phyloP scores from a whole-genome alignment of 164 flowering plant species.

The Vitis riparia region DNA sequence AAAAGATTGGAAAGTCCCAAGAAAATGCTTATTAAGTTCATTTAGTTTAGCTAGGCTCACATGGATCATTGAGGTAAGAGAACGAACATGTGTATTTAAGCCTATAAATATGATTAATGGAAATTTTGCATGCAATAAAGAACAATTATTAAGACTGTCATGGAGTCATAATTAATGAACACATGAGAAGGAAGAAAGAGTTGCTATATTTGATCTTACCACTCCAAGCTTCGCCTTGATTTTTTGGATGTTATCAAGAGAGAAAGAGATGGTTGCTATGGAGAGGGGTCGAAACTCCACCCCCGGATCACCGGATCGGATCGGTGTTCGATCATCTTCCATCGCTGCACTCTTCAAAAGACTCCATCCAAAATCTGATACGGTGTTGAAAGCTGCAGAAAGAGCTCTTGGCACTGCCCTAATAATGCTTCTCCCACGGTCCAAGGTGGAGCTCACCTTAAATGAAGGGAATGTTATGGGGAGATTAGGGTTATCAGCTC shows the following conservation, averaged over 20 bases:
- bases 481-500: slow-evolving; percentile 56
- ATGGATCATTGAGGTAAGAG: too few relatives aligned
- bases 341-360: slow-evolving; percentile 37
- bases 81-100: too few relatives aligned
- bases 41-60: too few relatives aligned
- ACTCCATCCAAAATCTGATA: slow-evolving; percentile 43
- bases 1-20: too few relatives aligned
- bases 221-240: slow-evolving; percentile 49
- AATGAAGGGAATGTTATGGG: slow-evolving; percentile 52
- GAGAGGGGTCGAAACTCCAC: slow-evolving; percentile 38
- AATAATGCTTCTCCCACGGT: neutral
- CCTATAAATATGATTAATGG: too few relatives aligned
- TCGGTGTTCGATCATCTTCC: slow-evolving; percentile 46
- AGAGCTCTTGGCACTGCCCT: slow-evolving; percentile 16
- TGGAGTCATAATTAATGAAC: too few relatives aligned
- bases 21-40: too few relatives aligned
- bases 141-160: too few relatives aligned
- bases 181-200: neutral
- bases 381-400: slow-evolving; percentile 21
- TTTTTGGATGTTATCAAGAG: slow-evolving; percentile 46
- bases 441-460: neutral
- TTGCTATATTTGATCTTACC: slow-evolving; percentile 30
- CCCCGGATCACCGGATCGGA: slow-evolving; percentile 39
- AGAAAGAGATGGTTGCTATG: slow-evolving; percentile 36
- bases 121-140: too few relatives aligned